phyloP scores from a whole-genome alignment of 768 basidiomycete genomes.

The Phanerodontia chrysosporium region DNA sequence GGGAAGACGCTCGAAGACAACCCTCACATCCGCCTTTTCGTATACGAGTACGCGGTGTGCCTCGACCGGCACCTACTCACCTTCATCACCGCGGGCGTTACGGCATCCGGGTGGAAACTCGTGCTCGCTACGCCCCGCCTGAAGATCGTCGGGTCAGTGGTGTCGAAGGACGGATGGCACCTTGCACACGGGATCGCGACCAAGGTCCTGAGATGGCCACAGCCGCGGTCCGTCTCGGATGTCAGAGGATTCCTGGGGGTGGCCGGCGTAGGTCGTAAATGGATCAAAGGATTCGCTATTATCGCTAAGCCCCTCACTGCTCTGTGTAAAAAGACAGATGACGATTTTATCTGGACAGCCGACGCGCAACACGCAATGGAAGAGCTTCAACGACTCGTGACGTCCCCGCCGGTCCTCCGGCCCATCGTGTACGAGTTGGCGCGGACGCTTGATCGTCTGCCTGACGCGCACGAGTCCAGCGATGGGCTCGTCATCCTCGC shows the following conservation, averaged over 20 bases:
- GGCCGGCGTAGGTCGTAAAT: slow-evolving; percentile 13
- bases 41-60: slow-evolving; percentile 24
- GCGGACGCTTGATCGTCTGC: neutral
- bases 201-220: slow-evolving; percentile 26
- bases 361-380: too few relatives aligned
- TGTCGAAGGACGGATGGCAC: slow-evolving; percentile 28
- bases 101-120: slow-evolving; percentile 30
- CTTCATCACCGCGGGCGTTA: slow-evolving; percentile 26
- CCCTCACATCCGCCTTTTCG: slow-evolving; percentile 24
- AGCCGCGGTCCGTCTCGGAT: slow-evolving; percentile 9
- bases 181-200: slow-evolving; percentile 20
- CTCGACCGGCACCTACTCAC: slow-evolving; percentile 22
- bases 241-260: slow-evolving; percentile 20
- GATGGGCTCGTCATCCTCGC: slow-evolving; percentile 14
- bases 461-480: neutral
- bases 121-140: slow-evolving; percentile 18
- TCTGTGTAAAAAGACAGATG: slow-evolving; percentile 7
- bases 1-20: slow-evolving; percentile 14
- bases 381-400: slow-evolving; percentile 7
- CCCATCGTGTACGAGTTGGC: slow-evolving; percentile 17
- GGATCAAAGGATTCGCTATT: slow-evolving; percentile 13
- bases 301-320: slow-evolving; percentile 12
- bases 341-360: slow-evolving; percentile 10
- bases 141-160: slow-evolving; percentile 27
- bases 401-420: slow-evolving; percentile 1